Conservation (phyloP, 345 rosid genomes). For the Eucalyptus erythrocorys region DNA sequence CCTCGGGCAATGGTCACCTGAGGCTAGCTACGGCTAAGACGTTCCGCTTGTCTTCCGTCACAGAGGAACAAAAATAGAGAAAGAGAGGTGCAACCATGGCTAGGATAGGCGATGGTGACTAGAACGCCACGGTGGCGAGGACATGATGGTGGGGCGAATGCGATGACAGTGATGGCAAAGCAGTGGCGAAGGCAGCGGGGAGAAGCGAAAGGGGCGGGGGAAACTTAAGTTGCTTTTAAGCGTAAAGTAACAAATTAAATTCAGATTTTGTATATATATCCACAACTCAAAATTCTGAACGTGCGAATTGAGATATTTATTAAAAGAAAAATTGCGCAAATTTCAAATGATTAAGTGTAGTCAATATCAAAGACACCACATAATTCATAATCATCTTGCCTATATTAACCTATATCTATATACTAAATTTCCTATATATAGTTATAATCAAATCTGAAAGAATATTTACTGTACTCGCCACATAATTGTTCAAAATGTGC, state of each 20-base stretch:
- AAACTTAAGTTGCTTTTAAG: too few relatives aligned
- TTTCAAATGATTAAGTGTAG: background rate
- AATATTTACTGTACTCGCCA: background rate
- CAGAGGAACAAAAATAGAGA: too few relatives aligned
- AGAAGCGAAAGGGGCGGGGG: too few relatives aligned
- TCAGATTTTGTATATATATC: too few relatives aligned
- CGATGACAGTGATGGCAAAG: too few relatives aligned
- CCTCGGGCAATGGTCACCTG: background rate
- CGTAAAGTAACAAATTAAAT: too few relatives aligned
- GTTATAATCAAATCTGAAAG: background rate
- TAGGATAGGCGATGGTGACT: too few relatives aligned
- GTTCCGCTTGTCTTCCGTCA: too few relatives aligned
- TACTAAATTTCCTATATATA: background rate
- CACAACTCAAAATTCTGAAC: too few relatives aligned
- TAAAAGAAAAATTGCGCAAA: background rate
- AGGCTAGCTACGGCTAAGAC: background rate
- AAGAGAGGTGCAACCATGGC: too few relatives aligned
- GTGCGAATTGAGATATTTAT: background rate
- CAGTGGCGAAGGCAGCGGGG: too few relatives aligned
- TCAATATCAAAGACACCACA: background rate
- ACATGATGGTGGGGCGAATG: too few relatives aligned
- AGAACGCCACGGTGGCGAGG: fast-evolving
- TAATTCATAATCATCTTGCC: background rate
- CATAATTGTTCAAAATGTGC: background rate
- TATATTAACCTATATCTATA: background rate